Conservation (phyloP, 1,284 basidiomycete genomes). For the Tylopilus sp. region DNA sequence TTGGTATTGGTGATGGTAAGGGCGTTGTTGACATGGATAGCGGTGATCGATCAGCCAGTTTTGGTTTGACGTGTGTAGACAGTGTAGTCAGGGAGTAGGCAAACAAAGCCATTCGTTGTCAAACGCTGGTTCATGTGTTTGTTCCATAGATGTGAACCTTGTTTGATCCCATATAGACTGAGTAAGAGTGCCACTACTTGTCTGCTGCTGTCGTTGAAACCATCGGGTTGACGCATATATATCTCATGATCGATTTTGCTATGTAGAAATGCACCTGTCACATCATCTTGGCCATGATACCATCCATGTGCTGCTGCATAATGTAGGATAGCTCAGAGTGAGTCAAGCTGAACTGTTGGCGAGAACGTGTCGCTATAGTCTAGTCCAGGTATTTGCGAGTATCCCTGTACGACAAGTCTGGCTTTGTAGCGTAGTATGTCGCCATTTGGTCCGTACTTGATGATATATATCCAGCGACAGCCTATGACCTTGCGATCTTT, state of each 20-base stretch:
- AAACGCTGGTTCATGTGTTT: too few species aligned
- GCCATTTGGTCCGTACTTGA: background rate
- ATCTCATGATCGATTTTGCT: conserved; percentile 24
- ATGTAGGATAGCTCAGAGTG: conserved; percentile 34
- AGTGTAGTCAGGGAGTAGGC: background rate
- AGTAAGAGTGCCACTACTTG: background rate
- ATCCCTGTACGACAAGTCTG: too few species aligned
- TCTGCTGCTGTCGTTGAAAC: background rate
- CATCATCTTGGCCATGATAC: too few species aligned
- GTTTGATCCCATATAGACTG: conserved; percentile 20
- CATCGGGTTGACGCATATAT: conserved; percentile 20
- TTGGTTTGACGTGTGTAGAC: background rate
- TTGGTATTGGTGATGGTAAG: too few species aligned
- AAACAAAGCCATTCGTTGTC: too few species aligned
- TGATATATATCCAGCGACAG: background rate
- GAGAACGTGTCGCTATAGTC: too few species aligned
- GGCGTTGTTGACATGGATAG: background rate
- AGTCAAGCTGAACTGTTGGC: conserved; percentile 41
- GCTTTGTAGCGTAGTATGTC: too few species aligned
- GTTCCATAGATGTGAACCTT: conserved; percentile 10
- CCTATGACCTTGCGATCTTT: background rate
- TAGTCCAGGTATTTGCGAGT: too few species aligned
- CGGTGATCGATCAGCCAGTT: conserved; percentile 4
- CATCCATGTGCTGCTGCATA: too few species aligned
- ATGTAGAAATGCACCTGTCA: conserved; percentile 22